Conservation (phyloP, 371 early-diverging fungal genomes). For the Lichtheimia ramosa region DNA sequence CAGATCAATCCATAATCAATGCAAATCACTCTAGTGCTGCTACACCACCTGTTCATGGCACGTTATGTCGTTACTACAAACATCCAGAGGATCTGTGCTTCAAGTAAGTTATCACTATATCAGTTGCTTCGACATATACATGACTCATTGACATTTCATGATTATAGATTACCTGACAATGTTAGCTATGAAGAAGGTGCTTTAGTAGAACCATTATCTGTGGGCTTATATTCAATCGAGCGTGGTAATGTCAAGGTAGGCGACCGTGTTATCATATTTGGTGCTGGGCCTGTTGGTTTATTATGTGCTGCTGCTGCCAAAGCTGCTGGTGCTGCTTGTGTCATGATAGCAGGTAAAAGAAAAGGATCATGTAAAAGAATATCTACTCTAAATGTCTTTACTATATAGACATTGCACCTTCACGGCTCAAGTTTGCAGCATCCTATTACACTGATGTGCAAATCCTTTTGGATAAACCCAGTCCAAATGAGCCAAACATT, state of each 20-base stretch:
- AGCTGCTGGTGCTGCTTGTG: constrained; percentile 47
- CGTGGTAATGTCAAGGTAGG: constrained; percentile 65
- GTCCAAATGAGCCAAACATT: constrained; percentile 34
- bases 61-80: constrained; percentile 40
- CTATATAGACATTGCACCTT: constrained; percentile 21
- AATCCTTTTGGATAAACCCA: constrained; percentile 27
- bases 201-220: constrained; percentile 44
- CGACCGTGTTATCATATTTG: constrained; percentile 54
- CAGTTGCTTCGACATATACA: neutral
- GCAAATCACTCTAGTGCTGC: constrained; percentile 31
- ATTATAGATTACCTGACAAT: constrained; percentile 40
- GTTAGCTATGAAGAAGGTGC: constrained; percentile 59
- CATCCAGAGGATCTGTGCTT: constrained; percentile 48
- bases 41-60: constrained; percentile 52
- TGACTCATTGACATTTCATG: neutral
- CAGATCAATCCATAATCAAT: neutral
- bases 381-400: too few species aligned
- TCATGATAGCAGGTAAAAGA: constrained; percentile 35
- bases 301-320: constrained; percentile 48
- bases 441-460: constrained; percentile 35
- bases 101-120: constrained; percentile 27
- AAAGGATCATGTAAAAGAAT: too few species aligned
- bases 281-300: constrained; percentile 46
- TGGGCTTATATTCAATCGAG: constrained; percentile 49
- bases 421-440: constrained; percentile 46